A percentile compares a stretch with the other conserved stretches of the same genome.
phyloP scores from a whole-genome alignment of 257 asterid species.

The Nicotiana tomentosiformis region DNA sequence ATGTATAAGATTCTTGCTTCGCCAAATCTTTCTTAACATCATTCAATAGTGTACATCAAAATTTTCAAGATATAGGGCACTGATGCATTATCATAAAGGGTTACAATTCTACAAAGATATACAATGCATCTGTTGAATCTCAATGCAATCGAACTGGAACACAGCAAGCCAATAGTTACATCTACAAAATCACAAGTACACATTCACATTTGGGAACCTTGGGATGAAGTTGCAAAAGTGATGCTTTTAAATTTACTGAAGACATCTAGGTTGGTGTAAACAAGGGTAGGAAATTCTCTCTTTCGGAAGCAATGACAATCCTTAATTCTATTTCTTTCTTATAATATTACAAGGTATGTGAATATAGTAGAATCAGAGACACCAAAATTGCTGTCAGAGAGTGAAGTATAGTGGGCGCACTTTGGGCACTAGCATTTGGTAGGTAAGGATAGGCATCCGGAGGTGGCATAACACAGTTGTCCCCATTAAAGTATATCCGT shows the following conservation, averaged over 20 bases:
- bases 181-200: not conserved
- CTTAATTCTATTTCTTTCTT: not conserved
- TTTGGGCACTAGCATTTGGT: conserved; percentile 19
- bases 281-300: not conserved
- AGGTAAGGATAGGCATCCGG: conserved; percentile 36
- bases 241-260: not conserved
- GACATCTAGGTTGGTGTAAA: not conserved
- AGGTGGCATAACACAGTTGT: conserved; percentile 45
- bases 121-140: not conserved
- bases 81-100: not conserved
- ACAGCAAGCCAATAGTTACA: not conserved
- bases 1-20: not conserved
- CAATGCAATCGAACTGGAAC: not conserved
- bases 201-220: not conserved
- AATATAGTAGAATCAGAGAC: conserved; percentile 17
- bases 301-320: not conserved
- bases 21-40: not conserved
- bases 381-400: conserved; percentile 1
- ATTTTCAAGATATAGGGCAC: not conserved
- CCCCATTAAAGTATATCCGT: conserved; percentile 43
- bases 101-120: not conserved
- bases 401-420: not conserved
- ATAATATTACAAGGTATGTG: conserved; percentile 11
- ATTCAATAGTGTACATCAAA: not conserved
- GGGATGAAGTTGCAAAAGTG: not conserved